Evolutionary conservation across 1,139 yeast species (phyloP).

Genomic region (Taiozyma onychis): DNA sequence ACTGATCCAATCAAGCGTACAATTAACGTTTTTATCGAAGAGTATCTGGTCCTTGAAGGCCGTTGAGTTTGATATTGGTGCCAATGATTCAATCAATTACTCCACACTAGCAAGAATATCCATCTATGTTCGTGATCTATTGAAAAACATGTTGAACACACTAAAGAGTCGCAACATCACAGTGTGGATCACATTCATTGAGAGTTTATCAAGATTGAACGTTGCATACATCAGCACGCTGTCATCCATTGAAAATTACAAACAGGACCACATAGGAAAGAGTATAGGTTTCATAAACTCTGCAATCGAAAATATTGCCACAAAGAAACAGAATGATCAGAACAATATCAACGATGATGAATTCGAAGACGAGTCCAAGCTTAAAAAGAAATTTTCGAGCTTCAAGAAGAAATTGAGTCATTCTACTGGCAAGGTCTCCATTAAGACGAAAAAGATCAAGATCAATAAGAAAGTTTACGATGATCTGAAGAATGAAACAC

Average conservation of each 20-base stretch:
- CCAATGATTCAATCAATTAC: constrained; percentile 14
- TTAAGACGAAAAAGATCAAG: constrained; percentile 7
- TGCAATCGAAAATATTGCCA: constrained; percentile 12
- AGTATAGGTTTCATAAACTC: constrained; percentile 19
- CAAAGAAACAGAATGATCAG: constrained; percentile 3
- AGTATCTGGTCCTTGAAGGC: constrained; percentile 12
- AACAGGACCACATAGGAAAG: constrained; percentile 19
- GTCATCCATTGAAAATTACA: constrained; percentile 18
- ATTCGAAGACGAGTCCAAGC: constrained; percentile 10
- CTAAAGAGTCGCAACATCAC: neutral
- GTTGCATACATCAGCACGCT: constrained; percentile 13
- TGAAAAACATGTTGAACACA: constrained; percentile 7
- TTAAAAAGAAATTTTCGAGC: constrained; percentile 12
- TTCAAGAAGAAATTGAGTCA: constrained; percentile 13
- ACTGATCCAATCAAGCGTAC: constrained; percentile 8
- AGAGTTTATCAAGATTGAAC: constrained; percentile 5
- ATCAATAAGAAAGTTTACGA: constrained; percentile 9
- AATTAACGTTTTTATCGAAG: constrained; percentile 17
- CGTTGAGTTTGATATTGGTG: constrained; percentile 10
- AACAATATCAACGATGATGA: constrained; percentile 3
- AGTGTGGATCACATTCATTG: constrained; percentile 9
- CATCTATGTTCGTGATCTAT: constrained; percentile 12
- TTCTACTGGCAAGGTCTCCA: constrained; percentile 1
- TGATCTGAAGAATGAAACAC: constrained; percentile 1
- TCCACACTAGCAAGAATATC: constrained; percentile 19